Evolutionary conservation across 1,139 yeast genomes (phyloP), one percentile per base, ranked within the genome.

Genomic region (Debaryomyces udenii): DNA sequence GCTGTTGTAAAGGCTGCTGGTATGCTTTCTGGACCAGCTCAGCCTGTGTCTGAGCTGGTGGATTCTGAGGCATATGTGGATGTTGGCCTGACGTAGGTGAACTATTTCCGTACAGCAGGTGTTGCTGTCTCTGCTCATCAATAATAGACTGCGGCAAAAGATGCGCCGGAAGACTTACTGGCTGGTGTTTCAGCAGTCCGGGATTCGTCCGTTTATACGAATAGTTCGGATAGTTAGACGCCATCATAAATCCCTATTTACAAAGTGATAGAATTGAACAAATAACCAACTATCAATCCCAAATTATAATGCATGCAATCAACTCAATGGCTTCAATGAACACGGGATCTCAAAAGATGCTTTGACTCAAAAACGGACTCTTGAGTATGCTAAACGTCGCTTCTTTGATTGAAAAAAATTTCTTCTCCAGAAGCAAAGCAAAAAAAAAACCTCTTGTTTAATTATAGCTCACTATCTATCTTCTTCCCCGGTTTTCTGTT

Each of bases 91-190:
- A 30, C 15, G 27, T 31, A 11, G 35, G 23, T 9, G 36, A 18
- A 27, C 26, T 31, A 10, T 15, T 13, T 31, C 20, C 30, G 11
- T 37, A 35, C 31, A 39, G 15, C 31, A 39, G 17, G 14, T 27
- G 41, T 14, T 37, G 44, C 27, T 41, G 50, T 10, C 22, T 23
- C 22, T 31, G 39, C 22, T 39, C 42, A 24, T 47, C 58, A 38
- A 61, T 47, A 48, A 59, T 61, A 3, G 61, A 57, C 49, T 55
- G 68, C 2, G 74, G 74, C 37, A 68, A 49, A 42, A 68, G 59
- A 50, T 68, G 74, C 11, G 65, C 59, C 3, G 74, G 74, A 28
- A 68, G 47, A 40, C 47, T 53, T 6, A 38, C 26, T 17, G 38
- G 35, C 31, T 17, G 31, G 22, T 28, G 32, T 31, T 14, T n/a